These are phyloP conservation scores for Remersonia thermophila DNA, from an alignment of 2,329 filamentous ascomycete species.

Conservation along the genomic window DNA sequence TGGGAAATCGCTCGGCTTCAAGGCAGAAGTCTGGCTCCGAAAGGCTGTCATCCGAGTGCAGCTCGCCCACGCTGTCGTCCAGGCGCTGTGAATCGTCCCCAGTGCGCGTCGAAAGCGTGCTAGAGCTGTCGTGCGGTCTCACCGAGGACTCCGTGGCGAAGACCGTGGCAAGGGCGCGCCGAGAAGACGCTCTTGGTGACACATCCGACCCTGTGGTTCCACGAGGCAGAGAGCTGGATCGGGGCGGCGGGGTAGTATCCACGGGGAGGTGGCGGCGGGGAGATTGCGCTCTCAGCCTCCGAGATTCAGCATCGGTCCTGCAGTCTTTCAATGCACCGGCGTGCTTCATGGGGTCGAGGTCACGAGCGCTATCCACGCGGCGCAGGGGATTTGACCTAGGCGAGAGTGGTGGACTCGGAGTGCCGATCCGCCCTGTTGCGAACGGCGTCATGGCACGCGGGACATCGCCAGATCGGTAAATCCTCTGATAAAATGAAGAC, in stretches of 20 bases:
- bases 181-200: too few species aligned
- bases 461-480: background rate
- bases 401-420: background rate
- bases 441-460: background rate
- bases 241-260: too few species aligned
- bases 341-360: constrained; percentile 1
- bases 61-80: constrained; percentile 13
- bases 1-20: constrained; percentile 3
- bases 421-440: background rate
- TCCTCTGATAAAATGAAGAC: background rate
- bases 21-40: constrained; percentile 15
- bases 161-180: too few species aligned
- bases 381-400: constrained; percentile 2
- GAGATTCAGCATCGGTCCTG: background rate
- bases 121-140: constrained; percentile 12
- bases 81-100: constrained; percentile 3
- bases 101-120: constrained; percentile 9
- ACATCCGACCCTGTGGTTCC: too few species aligned
- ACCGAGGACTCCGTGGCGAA: background rate
- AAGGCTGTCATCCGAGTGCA: constrained; percentile 13
- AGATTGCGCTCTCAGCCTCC: background rate
- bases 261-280: background rate
- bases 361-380: constrained; percentile 12
- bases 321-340: background rate
- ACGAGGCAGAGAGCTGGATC: too few species aligned